Conservation (phyloP, 768 basidiomycete genomes). For the Lactarius tabidus region DNA sequence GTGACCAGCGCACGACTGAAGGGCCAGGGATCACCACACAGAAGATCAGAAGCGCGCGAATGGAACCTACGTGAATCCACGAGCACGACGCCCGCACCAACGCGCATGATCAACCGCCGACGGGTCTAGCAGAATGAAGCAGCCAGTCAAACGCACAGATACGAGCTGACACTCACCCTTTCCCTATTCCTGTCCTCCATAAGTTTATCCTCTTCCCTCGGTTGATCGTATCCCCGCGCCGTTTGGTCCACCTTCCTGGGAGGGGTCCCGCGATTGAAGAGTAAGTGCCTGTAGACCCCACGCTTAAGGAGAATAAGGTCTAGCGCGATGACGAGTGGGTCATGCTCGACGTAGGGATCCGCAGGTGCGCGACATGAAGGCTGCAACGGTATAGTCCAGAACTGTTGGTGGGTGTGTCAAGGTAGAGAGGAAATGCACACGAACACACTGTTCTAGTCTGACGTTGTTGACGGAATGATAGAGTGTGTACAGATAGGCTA, state of each 20-base stretch:
- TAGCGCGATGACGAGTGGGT: constrained; percentile 63
- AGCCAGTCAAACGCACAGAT: not conserved
- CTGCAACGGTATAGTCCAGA: constrained; percentile 35
- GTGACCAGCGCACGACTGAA: constrained; percentile 75
- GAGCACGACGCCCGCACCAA: constrained; percentile 55
- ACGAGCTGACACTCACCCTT: constrained; percentile 6
- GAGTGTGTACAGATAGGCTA: constrained; percentile 71
- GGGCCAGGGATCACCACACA: not conserved
- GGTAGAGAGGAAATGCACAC: constrained; percentile 31
- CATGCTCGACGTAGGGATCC: constrained; percentile 87
- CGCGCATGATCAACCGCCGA: constrained; percentile 54
- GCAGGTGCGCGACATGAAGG: constrained; percentile 61
- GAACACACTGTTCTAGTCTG: constrained; percentile 78
- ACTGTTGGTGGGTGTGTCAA: constrained; percentile 16
- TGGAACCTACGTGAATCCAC: constrained; percentile 66
- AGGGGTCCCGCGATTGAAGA: constrained; percentile 73
- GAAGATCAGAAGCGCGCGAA: constrained; percentile 2
- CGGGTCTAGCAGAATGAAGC: constrained; percentile 42
- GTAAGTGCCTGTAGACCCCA: constrained; percentile 74
- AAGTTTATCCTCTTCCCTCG: constrained; percentile 30
- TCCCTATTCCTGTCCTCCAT: constrained; percentile 24
- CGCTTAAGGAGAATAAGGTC: constrained; percentile 81
- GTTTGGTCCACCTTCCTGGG: constrained; percentile 43
- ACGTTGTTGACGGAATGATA: constrained; percentile 77
- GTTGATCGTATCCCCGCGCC: not conserved